Percentiles rank a stretch among this genome's conserved stretches.
phyloP scores from a whole-genome alignment of 495 filamentous ascomycete species.

The Xylaria palmicola region DNA sequence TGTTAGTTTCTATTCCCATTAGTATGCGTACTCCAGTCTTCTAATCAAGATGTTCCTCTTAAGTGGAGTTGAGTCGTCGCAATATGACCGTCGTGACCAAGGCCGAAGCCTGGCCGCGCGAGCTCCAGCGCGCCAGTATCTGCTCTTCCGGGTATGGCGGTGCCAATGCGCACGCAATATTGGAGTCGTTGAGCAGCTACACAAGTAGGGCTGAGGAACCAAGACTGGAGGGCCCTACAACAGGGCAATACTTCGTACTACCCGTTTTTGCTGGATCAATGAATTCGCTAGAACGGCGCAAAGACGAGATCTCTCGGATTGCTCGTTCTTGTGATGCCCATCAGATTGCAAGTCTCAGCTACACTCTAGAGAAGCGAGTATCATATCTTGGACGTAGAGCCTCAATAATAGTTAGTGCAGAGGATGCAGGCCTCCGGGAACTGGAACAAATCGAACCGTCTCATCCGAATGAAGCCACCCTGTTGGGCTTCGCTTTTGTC shows the following conservation, averaged over 20 bases:
- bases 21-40: not conserved
- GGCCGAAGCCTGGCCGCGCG: slow-evolving; percentile 10
- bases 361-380: slow-evolving; percentile 24
- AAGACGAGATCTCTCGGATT: not conserved
- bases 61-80: slow-evolving; percentile 10
- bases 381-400: slow-evolving; percentile 16
- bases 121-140: slow-evolving; percentile 31
- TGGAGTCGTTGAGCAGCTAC: slow-evolving; percentile 34
- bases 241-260: slow-evolving; percentile 5
- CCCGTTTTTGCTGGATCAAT: slow-evolving; percentile 17
- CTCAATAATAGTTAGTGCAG: slow-evolving; percentile 17
- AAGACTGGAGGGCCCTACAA: not conserved
- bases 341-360: slow-evolving; percentile 23
- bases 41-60: too few relatives aligned
- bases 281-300: slow-evolving; percentile 14
- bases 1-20: slow-evolving; percentile 1
- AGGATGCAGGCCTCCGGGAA: not conserved
- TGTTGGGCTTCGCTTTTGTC: slow-evolving; percentile 33
- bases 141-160: slow-evolving; percentile 51
- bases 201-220: not conserved
- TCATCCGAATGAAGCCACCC: not conserved
- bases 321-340: not conserved
- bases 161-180: slow-evolving; percentile 43
- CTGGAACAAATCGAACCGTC: not conserved
- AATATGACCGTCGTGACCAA: slow-evolving; percentile 33